These are phyloP conservation scores for Penicillium silybi DNA, from an alignment of 495 filamentous ascomycete species.

Conservation along the genomic window DNA sequence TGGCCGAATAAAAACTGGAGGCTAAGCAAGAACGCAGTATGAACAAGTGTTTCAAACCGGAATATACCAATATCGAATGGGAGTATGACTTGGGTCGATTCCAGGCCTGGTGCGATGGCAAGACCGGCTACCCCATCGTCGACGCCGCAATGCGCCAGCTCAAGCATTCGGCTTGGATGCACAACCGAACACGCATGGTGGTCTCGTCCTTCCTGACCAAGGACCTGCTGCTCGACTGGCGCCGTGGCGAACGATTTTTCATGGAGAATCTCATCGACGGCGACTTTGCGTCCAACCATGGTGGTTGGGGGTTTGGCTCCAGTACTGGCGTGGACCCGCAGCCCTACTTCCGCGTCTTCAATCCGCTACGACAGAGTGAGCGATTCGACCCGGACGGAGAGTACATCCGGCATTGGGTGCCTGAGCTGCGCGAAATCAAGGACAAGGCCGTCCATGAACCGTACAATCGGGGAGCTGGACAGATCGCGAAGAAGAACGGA, in stretches of 20 bases:
- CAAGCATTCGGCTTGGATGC: constrained; percentile 70
- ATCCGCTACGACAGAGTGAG: constrained; percentile 80
- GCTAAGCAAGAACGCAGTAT: constrained; percentile 51
- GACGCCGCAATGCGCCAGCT: constrained; percentile 93
- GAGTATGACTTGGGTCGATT: constrained; percentile 68
- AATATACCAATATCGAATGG: constrained; percentile 80
- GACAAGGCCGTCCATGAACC: constrained; percentile 74
- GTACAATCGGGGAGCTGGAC: constrained; percentile 59
- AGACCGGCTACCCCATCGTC: constrained; percentile 81
- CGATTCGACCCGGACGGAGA: constrained; percentile 62
- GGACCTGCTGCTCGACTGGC: constrained; percentile 86
- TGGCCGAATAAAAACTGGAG: background rate
- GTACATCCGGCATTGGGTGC: constrained; percentile 59
- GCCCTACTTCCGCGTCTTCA: constrained; percentile 91
- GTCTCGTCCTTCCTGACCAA: constrained; percentile 84
- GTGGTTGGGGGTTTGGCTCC: constrained; percentile 84
- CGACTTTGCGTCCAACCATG: constrained; percentile 89
- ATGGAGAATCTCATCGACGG: constrained; percentile 88
- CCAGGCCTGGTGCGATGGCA: constrained; percentile 69
- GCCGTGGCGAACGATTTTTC: constrained; percentile 82
- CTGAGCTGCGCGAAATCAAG: constrained; percentile 55
- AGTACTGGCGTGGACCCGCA: constrained; percentile 85
- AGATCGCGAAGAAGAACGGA: constrained; percentile 55
- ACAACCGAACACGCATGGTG: constrained; percentile 88
- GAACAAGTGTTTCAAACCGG: constrained; percentile 90